A percentile compares a stretch with the other conserved stretches of the same genome.
These are phyloP conservation scores for Starmerella vitae DNA, from an alignment of 805 yeast genomes.

Conservation along the genomic window DNA sequence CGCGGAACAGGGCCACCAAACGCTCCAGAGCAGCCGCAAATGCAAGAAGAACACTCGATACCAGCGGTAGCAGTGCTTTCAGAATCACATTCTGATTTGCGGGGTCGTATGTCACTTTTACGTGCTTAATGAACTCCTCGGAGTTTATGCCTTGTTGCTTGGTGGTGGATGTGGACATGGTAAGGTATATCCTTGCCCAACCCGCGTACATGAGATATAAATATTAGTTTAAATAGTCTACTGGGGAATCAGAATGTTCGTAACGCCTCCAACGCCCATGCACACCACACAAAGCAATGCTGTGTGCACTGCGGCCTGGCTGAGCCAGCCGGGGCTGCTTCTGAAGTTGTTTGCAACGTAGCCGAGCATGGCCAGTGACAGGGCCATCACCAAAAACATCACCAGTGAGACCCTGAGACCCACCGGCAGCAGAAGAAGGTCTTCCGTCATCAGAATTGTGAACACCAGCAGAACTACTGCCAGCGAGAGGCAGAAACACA, in stretches of 20 bases:
- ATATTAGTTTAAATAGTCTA: too few species aligned
- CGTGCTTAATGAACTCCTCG: too few species aligned
- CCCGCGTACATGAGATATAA: too few species aligned
- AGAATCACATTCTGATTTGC: too few species aligned
- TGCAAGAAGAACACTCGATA: too few species aligned
- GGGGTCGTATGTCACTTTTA: too few species aligned
- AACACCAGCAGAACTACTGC: slow-evolving; percentile 30
- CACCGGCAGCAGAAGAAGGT: slow-evolving; percentile 19
- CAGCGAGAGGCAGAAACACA: slow-evolving; percentile 30
- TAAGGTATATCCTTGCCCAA: too few species aligned
- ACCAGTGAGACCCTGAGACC: slow-evolving; percentile 20
- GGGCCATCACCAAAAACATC: slow-evolving; percentile 30
- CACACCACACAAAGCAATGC: slow-evolving; percentile 31
- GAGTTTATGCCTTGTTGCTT: too few species aligned
- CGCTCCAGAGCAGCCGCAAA: neutral
- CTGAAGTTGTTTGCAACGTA: slow-evolving; percentile 36
- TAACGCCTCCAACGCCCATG: slow-evolving; percentile 35
- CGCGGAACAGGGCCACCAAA: slow-evolving; percentile 1
- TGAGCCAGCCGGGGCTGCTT: slow-evolving; percentile 31
- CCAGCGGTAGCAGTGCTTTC: too few species aligned
- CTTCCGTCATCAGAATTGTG: slow-evolving; percentile 31
- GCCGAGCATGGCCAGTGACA: slow-evolving; percentile 33
- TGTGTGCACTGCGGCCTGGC: slow-evolving; percentile 33
- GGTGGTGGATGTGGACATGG: too few species aligned
- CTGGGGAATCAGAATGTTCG: slow-evolving; percentile 15